Conservation (phyloP, 305 asterid genomes). For the Lippia alba region DNA sequence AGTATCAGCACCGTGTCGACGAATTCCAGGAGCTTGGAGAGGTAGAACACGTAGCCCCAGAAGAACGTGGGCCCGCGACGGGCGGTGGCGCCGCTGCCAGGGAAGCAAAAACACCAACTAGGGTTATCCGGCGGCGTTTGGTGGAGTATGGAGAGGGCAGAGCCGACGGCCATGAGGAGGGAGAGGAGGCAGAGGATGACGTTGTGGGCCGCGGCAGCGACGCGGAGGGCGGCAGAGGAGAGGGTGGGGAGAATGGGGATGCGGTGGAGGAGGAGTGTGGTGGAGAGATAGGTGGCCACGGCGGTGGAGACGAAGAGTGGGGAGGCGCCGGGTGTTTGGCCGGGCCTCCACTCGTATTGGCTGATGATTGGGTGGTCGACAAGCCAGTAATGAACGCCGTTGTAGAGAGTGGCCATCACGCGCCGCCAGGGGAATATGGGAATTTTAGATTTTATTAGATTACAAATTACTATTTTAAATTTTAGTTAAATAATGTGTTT, state of each 20-base stretch:
- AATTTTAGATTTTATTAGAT: too few relatives aligned
- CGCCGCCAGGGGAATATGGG: slow-evolving; percentile 9
- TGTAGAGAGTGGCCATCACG: slow-evolving; percentile 37
- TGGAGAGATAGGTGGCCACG: slow-evolving; percentile 49
- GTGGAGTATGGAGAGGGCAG: slow-evolving; percentile 57
- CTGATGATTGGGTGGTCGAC: slow-evolving; percentile 57
- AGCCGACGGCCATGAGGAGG: slow-evolving; percentile 63
- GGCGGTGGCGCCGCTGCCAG: slow-evolving; percentile 37
- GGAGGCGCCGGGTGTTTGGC: slow-evolving; percentile 54
- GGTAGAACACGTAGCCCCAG: slow-evolving; percentile 69
- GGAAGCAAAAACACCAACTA: slow-evolving; percentile 60
- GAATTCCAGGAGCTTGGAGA: slow-evolving; percentile 66
- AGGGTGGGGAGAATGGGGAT: slow-evolving; percentile 44
- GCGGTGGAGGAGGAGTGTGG: slow-evolving; percentile 50
- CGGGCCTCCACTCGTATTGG: slow-evolving; percentile 56
- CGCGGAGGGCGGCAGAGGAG: slow-evolving; percentile 50
- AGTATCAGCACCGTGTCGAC: slow-evolving; percentile 58
- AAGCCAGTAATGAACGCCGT: slow-evolving; percentile 47
- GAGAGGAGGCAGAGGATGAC: slow-evolving; percentile 61
- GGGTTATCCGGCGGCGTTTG: slow-evolving; percentile 50
- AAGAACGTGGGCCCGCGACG: slow-evolving; percentile 57
- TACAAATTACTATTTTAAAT: too few relatives aligned
- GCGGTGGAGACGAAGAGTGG: slow-evolving; percentile 47
- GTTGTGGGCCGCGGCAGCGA: slow-evolving; percentile 61
- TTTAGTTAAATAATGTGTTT: too few relatives aligned